Evolutionary conservation across 192 early-diverging fungal species (phyloP), one percentile per base, ranked within the genome.

Genomic region (Coemansia sp.): DNA sequence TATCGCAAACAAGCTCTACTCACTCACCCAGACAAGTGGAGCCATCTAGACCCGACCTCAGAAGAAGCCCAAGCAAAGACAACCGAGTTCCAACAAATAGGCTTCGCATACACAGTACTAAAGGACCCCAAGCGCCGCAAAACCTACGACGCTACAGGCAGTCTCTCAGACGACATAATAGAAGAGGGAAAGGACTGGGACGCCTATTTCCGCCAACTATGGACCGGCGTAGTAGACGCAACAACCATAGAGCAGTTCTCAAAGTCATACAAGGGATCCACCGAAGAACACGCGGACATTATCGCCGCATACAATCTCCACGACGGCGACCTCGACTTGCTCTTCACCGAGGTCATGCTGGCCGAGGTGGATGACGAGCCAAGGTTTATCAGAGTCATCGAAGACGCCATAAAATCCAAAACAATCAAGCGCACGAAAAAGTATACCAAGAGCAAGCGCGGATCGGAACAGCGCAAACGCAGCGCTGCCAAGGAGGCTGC

Each of bases 1-100:
- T 98, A 98, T 86, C 88, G 93, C 62, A 79, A 88, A 33, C 79
- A 88, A 36, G 96, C 95, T 3, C 82, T 94, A 11, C 88, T 88
- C 59, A 94, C 83, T 55, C 97, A 99, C 66, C 97, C 97, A 0
- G 97, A 99, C 85, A 97, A 97, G 74, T 88, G 86, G 75, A 68
- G 83, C 28, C 85, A 90, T 70, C 57, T 70, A 6, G 64, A 76
- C 8, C 39, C 70, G 0, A 25, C 28, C 25, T 64, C 74, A 5
- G 16, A 37, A 4, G 79, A 75, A 26, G 68, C 69, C 20, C 33
- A 59, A 14, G 41, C 71, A 43, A 71, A 64, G 57, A 93, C 91
- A 0, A 65, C 74, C 14, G 70, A 85, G 61, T 95, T 96, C 81
- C 93, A 95, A 66, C 66, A 84, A 20, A 60, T 96, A 3, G 86